Evolutionary conservation across 768 basidiomycete species (phyloP).

Genomic region (Phlegmacium glaucopus): DNA sequence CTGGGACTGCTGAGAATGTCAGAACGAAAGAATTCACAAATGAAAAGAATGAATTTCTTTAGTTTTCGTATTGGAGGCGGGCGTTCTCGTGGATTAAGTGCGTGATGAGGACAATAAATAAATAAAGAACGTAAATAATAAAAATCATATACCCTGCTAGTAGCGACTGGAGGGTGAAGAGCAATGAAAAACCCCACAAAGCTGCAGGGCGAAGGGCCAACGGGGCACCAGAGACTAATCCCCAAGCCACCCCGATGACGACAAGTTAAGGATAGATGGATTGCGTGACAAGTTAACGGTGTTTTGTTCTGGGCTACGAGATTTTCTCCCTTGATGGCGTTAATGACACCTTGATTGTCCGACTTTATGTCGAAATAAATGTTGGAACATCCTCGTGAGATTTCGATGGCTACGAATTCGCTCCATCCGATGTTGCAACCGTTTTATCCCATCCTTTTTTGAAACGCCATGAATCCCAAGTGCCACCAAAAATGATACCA

Average conservation of each 20-base stretch:
- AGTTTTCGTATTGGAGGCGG: no score
- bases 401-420: constrained; percentile 37
- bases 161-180: no score
- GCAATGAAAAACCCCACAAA: no score
- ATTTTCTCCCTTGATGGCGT: constrained; percentile 21
- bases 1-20: no score
- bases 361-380: constrained; percentile 29
- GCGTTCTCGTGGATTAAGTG: no score
- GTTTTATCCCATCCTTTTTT: constrained; percentile 19
- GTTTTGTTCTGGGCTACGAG: constrained; percentile 27
- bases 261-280: not conserved
- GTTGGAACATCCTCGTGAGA: constrained; percentile 15
- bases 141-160: no score
- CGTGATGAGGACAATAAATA: no score
- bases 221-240: no score
- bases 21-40: no score
- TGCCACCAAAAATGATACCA: constrained; percentile 25
- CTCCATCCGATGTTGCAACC: constrained; percentile 37
- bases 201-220: no score
- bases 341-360: constrained; percentile 33
- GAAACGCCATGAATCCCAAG: constrained; percentile 32
- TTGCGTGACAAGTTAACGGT: constrained; percentile 18
- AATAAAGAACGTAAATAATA: no score
- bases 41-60: no score
- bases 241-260: not conserved